A percentile compares a stretch with the other conserved stretches of the same genome.
Evolutionary conservation across 441 rosid species (phyloP).

Genomic region (Syzygium syzygioides): DNA sequence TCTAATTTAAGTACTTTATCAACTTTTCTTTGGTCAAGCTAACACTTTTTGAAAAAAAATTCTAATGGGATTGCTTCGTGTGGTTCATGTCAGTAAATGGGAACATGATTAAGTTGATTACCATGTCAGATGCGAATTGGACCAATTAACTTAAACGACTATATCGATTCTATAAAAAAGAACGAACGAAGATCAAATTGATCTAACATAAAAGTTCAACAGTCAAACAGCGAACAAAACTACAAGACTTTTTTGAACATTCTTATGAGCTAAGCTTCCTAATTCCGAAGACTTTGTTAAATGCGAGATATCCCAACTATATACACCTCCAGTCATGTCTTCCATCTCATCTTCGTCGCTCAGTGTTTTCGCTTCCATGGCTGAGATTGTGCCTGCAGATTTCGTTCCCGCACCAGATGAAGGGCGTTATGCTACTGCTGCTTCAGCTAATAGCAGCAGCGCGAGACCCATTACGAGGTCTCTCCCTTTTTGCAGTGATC

Average conservation of each 20-base stretch:
- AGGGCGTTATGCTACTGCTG: not conserved
- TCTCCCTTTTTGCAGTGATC: constrained; percentile 28
- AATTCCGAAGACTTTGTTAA: not conserved
- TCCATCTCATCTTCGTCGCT: not conserved
- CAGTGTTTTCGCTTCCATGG: constrained; percentile 21
- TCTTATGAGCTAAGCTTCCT: not conserved
- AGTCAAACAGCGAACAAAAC: not conserved
- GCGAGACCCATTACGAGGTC: constrained; percentile 25
- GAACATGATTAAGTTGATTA: not conserved
- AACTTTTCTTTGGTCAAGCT: fast-evolving
- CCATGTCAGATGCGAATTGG: not conserved
- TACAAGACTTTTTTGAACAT: not conserved
- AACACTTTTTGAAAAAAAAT: too few species aligned
- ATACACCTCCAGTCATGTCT: not conserved
- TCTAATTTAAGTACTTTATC: not conserved
- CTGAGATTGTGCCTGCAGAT: constrained; percentile 78
- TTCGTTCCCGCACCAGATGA: constrained; percentile 25
- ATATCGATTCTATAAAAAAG: not conserved
- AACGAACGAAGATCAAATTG: not conserved
- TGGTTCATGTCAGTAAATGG: too few species aligned
- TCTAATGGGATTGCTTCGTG: not conserved
- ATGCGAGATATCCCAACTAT: not conserved
- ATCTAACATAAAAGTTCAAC: not conserved
- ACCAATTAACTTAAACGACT: not conserved
- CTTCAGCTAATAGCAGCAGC: not conserved